Base-by-base conservation (phyloP, 1,139 yeast genomes). In the Geotrichum klebahnii region DNA sequence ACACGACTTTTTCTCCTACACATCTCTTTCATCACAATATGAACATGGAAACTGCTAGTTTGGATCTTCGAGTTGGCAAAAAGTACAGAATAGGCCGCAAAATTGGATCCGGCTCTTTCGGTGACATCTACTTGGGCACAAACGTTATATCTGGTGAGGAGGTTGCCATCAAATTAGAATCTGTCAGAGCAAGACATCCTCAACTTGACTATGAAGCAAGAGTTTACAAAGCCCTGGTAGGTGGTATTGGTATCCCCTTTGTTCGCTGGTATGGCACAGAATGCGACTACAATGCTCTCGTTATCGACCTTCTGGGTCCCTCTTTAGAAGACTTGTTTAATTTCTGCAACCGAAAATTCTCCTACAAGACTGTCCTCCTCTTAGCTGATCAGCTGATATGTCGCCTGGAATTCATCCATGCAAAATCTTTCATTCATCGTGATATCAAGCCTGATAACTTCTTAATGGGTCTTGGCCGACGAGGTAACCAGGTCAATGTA, bases 181-280 rank as follows among this genome's bases (percentile, higher is more conserved):
- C 87, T 59, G 81, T 86, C 54, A 77, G 85, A 56, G 96, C 97
- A 1, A 85, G 89, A 64, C 97, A 92, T 66, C 98, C 98, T 2
- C 98, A 92, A 71, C 77, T 92, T 59, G 97, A 90, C 64, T 92
- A 92, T 65, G 98, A 92, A 70, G 96, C 97, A 10, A 81, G 94
- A 60, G 97, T 90, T 31, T 90, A 90, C 72, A 88, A 86, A 67
- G 92, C 96, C 5, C 74, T 92, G 52, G 85, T 95, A 57, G 98
- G 98, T 29, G 97, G 97, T 34, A 95, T 92, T 33, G 98, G 98
- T 38, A 90, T 92, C 53, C 97, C 98, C 2, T 90, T 89, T 70
- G 90, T 90, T 38, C 80, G 97, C 67, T 92, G 97, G 96, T 92
- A 82, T 67, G 98, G 98, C 35, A 85, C 95, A 1, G 98, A 92